phyloP scores from a whole-genome alignment of 1,284 basidiomycete species.

The Tylopilus orsonianus region DNA sequence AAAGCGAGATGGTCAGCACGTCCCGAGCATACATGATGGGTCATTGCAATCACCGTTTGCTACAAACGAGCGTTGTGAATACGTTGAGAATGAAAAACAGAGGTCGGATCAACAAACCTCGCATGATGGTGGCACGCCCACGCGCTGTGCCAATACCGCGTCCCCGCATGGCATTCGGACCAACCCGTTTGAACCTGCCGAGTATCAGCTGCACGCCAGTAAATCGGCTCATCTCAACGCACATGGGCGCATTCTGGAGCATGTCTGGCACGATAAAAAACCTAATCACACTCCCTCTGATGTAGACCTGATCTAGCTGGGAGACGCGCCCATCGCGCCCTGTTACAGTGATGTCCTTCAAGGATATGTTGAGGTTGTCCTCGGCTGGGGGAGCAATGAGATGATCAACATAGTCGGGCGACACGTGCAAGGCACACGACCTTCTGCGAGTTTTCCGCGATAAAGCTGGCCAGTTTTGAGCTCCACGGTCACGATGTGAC shows the following conservation, averaged over 20 bases:
- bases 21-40: background rate
- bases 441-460: slow-evolving; percentile 96
- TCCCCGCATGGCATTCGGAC: slow-evolving; percentile 98
- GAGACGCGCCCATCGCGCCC: slow-evolving; percentile 97
- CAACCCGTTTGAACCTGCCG: slow-evolving; percentile 94
- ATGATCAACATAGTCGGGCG: slow-evolving; percentile 23
- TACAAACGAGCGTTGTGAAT: slow-evolving; percentile 34
- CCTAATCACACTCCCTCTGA: slow-evolving; percentile 95
- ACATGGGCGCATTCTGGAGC: slow-evolving; percentile 99
- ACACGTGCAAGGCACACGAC: slow-evolving; percentile 35
- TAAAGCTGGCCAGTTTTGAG: slow-evolving; percentile 98
- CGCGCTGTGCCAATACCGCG: slow-evolving; percentile 98
- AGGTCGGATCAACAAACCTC: slow-evolving; percentile 54
- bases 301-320: slow-evolving; percentile 99
- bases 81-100: background rate
- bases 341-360: slow-evolving; percentile 97
- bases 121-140: slow-evolving; percentile 95
- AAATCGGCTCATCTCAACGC: slow-evolving; percentile 35
- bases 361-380: slow-evolving; percentile 96
- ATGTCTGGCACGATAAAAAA: slow-evolving; percentile 99
- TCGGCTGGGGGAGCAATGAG: slow-evolving; percentile 67
- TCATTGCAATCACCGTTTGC: slow-evolving; percentile 55
- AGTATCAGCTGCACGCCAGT: slow-evolving; percentile 14
- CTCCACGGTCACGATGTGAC: slow-evolving; percentile 97
- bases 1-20: slow-evolving; percentile 12